Evolutionary conservation across 768 basidiomycete species (phyloP).

Genomic region (Tricholoma matsutake): DNA sequence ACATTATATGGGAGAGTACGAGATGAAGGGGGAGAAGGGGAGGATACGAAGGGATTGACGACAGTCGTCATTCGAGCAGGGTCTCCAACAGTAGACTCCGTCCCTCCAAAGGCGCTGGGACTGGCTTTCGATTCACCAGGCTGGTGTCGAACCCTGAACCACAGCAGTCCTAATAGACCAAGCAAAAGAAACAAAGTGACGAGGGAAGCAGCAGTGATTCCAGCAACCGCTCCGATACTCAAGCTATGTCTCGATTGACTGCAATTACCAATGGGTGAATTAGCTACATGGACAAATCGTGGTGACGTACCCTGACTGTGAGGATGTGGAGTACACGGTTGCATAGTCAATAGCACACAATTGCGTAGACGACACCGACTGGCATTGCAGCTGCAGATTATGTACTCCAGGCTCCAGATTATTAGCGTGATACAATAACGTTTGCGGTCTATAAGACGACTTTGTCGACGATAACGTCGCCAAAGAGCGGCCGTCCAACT

Average conservation of each 20-base stretch:
- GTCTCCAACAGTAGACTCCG: neutral
- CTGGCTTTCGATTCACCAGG: neutral
- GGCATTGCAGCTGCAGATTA: neutral
- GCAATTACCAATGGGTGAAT: neutral
- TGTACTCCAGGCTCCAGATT: neutral
- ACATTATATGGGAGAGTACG: neutral
- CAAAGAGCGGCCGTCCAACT: constrained; percentile 29
- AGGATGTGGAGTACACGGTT: neutral
- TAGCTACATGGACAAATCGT: neutral
- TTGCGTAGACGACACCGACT: neutral
- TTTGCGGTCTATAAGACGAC: constrained; percentile 22
- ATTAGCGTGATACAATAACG: constrained; percentile 1
- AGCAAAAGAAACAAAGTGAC: neutral
- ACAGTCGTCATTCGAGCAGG: neutral
- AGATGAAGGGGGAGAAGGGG: neutral
- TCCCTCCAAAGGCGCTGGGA: neutral
- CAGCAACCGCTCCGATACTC: neutral
- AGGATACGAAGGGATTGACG: neutral
- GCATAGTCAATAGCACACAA: neutral
- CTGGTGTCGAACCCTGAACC: neutral
- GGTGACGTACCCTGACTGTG: neutral
- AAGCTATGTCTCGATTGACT: neutral
- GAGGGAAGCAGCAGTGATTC: neutral
- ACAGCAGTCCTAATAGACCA: neutral
- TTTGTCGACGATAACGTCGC: constrained; percentile 20